Evolutionary conservation across 495 filamentous ascomycete genomes (phyloP).

Genomic region (Glonium stellatum): DNA sequence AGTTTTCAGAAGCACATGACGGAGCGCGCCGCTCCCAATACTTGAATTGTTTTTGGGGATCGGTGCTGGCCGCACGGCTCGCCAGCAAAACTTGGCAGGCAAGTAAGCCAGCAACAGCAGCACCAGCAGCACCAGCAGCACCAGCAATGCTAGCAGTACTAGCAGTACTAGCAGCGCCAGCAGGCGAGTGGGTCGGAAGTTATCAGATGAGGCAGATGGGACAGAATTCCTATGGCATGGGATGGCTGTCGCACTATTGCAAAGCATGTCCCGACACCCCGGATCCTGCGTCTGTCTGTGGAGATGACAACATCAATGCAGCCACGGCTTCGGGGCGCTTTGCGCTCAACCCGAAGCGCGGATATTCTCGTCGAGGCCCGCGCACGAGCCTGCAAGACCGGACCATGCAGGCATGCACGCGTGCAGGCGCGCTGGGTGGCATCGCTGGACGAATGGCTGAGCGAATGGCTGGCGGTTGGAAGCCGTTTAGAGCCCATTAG

Average conservation of each 20-base stretch:
- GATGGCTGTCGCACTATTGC: conserved; percentile 19
- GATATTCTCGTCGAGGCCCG: not conserved
- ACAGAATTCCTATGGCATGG: conserved; percentile 2
- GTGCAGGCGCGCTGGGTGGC: too few species aligned
- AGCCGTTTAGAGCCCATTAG: too few species aligned
- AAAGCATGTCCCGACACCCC: conserved; percentile 18
- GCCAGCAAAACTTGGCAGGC: too few species aligned
- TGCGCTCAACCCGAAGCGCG: not conserved
- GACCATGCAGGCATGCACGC: not conserved
- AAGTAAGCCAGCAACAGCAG: too few species aligned
- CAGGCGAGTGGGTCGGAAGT: not conserved
- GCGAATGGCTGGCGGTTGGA: not conserved
- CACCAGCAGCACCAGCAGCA: too few species aligned
- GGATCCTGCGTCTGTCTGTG: conserved; percentile 21
- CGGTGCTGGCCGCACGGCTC: too few species aligned
- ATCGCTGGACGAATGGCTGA: not conserved
- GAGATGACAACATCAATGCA: conserved; percentile 23
- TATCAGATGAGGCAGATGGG: conserved; percentile 3
- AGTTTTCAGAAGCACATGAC: too few species aligned
- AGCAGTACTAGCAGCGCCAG: not conserved
- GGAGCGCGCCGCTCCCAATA: too few species aligned
- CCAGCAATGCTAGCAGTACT: too few species aligned
- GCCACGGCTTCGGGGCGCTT: conserved; percentile 12
- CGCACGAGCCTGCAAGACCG: conserved; percentile 1
- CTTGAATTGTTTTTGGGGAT: too few species aligned